Evolutionary conservation across 768 basidiomycete species (phyloP).

Genomic region (Lactarius sp.): DNA sequence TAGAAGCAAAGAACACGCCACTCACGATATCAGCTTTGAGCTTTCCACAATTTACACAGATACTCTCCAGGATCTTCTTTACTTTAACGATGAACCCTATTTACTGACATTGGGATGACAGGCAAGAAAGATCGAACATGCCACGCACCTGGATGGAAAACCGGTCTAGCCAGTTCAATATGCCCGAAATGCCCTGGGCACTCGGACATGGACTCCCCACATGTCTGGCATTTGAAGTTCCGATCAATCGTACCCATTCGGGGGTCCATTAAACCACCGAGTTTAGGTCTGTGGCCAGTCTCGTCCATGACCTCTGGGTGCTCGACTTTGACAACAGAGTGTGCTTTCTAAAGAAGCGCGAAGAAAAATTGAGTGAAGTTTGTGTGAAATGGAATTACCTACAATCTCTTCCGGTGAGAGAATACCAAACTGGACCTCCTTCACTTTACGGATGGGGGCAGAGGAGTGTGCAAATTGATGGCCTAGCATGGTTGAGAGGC

Average conservation of each 20-base stretch:
- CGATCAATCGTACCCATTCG: conserved; percentile 97
- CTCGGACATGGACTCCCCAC: conserved; percentile 99
- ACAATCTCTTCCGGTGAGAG: conserved; percentile 99
- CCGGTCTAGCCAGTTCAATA: conserved; percentile 94
- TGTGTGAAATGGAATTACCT: conserved; percentile 33
- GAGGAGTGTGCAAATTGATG: conserved; percentile 90
- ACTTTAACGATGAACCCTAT: conserved; percentile 96
- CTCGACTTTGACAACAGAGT: conserved; percentile 97
- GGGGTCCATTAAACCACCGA: conserved; percentile 95
- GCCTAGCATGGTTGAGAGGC: conserved; percentile 56
- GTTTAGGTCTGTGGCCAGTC: conserved; percentile 80
- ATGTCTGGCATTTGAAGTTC: conserved; percentile 99
- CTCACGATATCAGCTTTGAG: conserved; percentile 97
- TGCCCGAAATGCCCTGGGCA: conserved; percentile 99
- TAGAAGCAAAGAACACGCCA: conserved; percentile 68
- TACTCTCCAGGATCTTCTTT: conserved; percentile 98
- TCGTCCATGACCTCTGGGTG: conserved; percentile 99
- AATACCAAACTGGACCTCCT: conserved; percentile 98
- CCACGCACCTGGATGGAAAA: conserved; percentile 87
- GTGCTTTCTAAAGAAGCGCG: conserved; percentile 73
- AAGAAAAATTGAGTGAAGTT: neutral
- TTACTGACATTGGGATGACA: neutral
- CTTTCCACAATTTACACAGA: conserved; percentile 98
- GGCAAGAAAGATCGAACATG: neutral
- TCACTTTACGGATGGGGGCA: conserved; percentile 91